A percentile compares a stretch with the other conserved stretches of the same genome.
Evolutionary conservation across 257 asterid genomes (phyloP).

Genomic region (Solanum piurae): DNA sequence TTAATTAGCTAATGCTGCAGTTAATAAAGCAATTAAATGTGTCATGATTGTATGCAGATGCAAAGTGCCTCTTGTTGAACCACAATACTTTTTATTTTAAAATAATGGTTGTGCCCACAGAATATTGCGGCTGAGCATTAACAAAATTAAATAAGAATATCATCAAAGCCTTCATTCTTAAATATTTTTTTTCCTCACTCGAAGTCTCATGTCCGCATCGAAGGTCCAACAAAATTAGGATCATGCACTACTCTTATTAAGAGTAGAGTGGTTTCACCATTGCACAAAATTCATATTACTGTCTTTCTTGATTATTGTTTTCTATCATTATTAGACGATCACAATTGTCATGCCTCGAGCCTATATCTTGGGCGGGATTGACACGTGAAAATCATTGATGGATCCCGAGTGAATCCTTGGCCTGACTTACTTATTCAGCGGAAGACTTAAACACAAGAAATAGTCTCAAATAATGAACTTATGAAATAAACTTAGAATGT

Average conservation of each 20-base stretch:
- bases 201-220: too few relatives aligned
- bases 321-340: background rate
- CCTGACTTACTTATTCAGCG: too few relatives aligned
- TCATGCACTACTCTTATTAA: too few relatives aligned
- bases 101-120: background rate
- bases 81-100: background rate
- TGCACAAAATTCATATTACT: accelerated
- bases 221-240: too few relatives aligned
- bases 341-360: accelerated
- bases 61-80: background rate
- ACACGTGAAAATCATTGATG: too few relatives aligned
- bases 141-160: background rate
- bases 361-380: accelerated
- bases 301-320: background rate
- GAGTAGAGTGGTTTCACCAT: accelerated
- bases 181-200: too few relatives aligned
- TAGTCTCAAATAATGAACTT: too few relatives aligned
- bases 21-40: background rate
- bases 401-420: too few relatives aligned
- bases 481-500: too few relatives aligned
- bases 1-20: background rate
- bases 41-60: background rate
- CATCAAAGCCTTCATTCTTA: background rate
- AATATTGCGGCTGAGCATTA: background rate
- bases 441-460: too few relatives aligned